Conservation (phyloP, 179 eudicot species). For the Silene noctiflora region DNA sequence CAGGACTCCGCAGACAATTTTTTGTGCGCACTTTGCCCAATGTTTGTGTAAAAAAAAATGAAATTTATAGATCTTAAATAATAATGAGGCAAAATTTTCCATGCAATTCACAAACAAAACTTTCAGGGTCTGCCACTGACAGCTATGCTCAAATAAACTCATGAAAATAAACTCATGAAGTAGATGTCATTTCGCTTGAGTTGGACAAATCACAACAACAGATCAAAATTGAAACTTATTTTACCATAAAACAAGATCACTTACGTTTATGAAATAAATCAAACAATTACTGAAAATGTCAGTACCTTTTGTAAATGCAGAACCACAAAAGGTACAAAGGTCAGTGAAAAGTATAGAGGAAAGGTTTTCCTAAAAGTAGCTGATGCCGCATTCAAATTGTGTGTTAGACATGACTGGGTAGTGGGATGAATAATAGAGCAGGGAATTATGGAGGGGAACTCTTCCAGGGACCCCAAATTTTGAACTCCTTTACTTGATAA, state of each 20-base stretch:
- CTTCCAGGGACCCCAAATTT: conserved; percentile 45
- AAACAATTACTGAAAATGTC: background rate
- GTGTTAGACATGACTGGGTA: conserved; percentile 71
- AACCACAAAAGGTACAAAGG: conserved; percentile 93
- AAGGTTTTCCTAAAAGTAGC: conserved; percentile 90
- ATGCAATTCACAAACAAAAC: no score
- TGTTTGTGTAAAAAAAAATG: background rate
- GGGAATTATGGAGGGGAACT: conserved; percentile 80
- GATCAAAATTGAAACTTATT: background rate
- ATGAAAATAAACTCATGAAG: background rate
- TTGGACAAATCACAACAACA: conserved; percentile 1
- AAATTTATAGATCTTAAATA: no score
- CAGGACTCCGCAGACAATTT: background rate
- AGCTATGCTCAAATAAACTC: background rate
- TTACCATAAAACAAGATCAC: background rate
- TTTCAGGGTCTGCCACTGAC: background rate
- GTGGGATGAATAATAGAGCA: conserved; percentile 89
- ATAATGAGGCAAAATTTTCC: background rate
- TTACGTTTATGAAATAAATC: background rate
- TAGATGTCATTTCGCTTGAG: background rate
- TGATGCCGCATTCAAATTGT: conserved; percentile 63
- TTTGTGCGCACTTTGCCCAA: background rate
- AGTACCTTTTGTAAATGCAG: conserved; percentile 87
- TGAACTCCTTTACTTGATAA: conserved; percentile 51
- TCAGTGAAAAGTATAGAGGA: conserved; percentile 93